Evolutionary conservation across 352 stramenopile species (phyloP), one percentile per base, ranked within the genome.

Genomic region (Stramenopiles sp.): DNA sequence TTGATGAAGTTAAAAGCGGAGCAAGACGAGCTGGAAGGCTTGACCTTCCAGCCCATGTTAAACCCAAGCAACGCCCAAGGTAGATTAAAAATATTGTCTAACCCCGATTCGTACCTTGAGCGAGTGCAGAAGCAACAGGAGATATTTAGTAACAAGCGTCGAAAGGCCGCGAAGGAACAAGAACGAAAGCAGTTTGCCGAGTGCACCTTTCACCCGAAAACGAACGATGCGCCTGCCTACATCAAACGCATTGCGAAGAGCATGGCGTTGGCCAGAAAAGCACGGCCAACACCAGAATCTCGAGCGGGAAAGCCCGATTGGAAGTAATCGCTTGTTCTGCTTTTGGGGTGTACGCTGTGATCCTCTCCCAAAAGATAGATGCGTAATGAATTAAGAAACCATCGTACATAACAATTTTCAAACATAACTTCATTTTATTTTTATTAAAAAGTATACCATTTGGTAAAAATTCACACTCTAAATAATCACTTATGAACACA

Each of bases 201-300:
- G 76, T 91, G 86, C 78, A 90, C 86, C 0, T 92, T 91, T 79
- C 88, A 89, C 53, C 86, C 86, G 3, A 82, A 84, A 6, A 92
- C 85, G 49, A 92, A 90, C 68, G 82, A 91, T 63, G 85, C 85
- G 0, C 86, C 86, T 4, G 82, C 81, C n/a, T 92, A 90, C 74
- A 84, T 91, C 32, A 83, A 90, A 53, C 85, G 85, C 35, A 92
- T 91, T n/a, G 86, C 86, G 1, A 80, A 84, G 30, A 90, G 84
- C 48, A 83, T 90, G 31, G 84, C 83, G 31, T 76, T 90, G 33
- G 53, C 53, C 33, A 85, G 1, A 79, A 84, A 32, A 90, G 84
- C 49, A 82, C 89, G 31, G 84, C 83, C 32, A 76, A 89, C 34
- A 73, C 77, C n/a, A 1, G 74, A 49, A 6, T 35, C 32, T 31